These are phyloP conservation scores for Avena insularis DNA, from an alignment of 176 grass and related monocot genomes.

Conservation along the genomic window DNA sequence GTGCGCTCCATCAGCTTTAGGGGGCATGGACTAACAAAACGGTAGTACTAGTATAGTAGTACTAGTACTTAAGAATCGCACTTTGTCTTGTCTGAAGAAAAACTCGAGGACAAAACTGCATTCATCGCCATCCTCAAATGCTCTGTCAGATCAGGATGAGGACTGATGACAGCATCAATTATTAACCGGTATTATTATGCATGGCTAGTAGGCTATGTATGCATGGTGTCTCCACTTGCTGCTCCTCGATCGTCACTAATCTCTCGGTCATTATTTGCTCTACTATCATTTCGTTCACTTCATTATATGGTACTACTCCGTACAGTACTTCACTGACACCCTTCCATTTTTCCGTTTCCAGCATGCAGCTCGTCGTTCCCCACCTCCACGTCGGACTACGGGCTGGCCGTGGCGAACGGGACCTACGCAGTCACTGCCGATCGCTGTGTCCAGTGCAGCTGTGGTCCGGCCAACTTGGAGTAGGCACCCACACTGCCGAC, in stretches of 20 bases:
- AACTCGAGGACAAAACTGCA: not conserved
- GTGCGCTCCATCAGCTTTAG: too few relatives aligned
- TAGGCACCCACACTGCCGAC: constrained; percentile 15
- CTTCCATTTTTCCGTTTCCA: constrained; percentile 25
- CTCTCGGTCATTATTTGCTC: constrained; percentile 6
- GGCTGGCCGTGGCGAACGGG: constrained; percentile 73
- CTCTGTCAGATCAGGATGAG: constrained; percentile 33
- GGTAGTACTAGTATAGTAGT: too few relatives aligned
- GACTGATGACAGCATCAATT: not conserved
- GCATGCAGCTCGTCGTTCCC: constrained; percentile 74
- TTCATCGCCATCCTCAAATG: not conserved
- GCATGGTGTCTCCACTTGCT: not conserved
- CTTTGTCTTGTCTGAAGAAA: constrained; percentile 24
- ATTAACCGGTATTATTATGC: not conserved
- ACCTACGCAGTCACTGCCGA: constrained; percentile 78
- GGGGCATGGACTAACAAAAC: not conserved
- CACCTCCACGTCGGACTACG: constrained; percentile 59
- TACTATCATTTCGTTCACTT: not conserved
- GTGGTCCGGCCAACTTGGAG: constrained; percentile 79
- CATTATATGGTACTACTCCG: not conserved
- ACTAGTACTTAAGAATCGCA: not conserved
- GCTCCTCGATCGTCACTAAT: constrained; percentile 3
- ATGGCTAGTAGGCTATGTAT: not conserved
- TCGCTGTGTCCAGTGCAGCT: constrained; percentile 92
- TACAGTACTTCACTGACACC: not conserved